Base-by-base conservation (phyloP, 140 eudicot genomes). In the Bidens hawaiensis region DNA sequence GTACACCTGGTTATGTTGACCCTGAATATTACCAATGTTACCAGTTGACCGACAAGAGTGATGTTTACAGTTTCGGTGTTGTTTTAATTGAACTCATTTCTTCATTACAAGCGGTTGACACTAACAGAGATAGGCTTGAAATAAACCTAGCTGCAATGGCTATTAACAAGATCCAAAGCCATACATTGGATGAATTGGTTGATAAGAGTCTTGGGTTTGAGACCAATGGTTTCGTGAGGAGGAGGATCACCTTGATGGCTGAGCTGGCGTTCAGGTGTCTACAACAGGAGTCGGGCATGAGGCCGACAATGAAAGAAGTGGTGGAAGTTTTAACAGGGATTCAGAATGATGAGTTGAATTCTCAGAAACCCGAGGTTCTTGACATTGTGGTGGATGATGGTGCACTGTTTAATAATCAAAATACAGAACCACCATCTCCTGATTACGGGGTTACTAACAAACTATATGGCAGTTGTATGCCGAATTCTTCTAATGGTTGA, bases 1-100 rank as follows among this genome's bases (percentile, higher is more conserved):
- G 97, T 25, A 89, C 97, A 1, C 97, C 97, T 5, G 97, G 97
- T 18, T 89, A 86, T n/a, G 97, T 90, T 1, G 97, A 90, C 48
- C 97, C 97, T 2, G 95, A 86, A 59, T 90, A 90, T 77, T 90
- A 83, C 73, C 82, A 66, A 24, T 79, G 83, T 60, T 90, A 83
- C 69, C 85, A 76, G 55, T 76, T 90, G 52, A 90, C 97, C 1
- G 95, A 86, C 62, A 90, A 83, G 76, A 90, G 97, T 28, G 97
- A 86, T 43, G 97, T 90, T 26, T 90, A 72, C 26, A 86, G 94
- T 70, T 90, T 86, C 51, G 97, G 97, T 21, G 97, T 90, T 21
- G 94, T 90, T 31, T 76, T 90, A 66, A 64, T 77, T 4, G 97
- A 90, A 79, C 85, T 90, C 23, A 73, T 90, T 17, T 90, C 97